phyloP scores from a whole-genome alignment of 768 basidiomycete species.

The Hortiboletus flavorubellus region DNA sequence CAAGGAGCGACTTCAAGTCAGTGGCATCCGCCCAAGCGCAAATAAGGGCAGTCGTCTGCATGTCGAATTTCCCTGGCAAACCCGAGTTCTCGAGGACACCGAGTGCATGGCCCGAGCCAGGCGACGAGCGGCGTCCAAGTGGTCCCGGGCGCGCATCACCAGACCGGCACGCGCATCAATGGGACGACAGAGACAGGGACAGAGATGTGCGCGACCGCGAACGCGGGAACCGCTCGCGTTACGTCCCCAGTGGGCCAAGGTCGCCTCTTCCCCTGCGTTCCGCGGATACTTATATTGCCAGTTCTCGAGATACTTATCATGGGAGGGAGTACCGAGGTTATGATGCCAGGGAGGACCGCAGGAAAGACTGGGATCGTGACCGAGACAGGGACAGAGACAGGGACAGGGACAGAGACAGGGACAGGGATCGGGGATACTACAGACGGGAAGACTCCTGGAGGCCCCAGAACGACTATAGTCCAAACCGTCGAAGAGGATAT shows the following conservation, averaged over 20 bases:
- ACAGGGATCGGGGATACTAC: conserved; percentile 18
- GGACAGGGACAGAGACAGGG: conserved; percentile 9
- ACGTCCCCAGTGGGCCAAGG: conserved; percentile 12
- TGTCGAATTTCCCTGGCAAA: conserved; percentile 32
- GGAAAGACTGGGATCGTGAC: conserved; percentile 26
- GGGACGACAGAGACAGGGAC: conserved; percentile 27
- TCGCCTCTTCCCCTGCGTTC: conserved; percentile 15
- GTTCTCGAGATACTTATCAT: conserved; percentile 19
- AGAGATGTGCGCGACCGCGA: conserved; percentile 22
- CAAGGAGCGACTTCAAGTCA: conserved; percentile 2
- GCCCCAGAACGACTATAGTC: conserved; percentile 15
- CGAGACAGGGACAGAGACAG: conserved; percentile 16
- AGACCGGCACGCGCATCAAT: conserved; percentile 20
- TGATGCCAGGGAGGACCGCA: conserved; percentile 23
- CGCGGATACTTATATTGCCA: conserved; percentile 13
- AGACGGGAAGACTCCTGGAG: conserved; percentile 19
- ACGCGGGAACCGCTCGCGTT: conserved; percentile 16
- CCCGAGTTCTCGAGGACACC: conserved; percentile 28
- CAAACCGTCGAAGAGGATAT: conserved; percentile 20
- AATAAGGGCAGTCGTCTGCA: background rate
- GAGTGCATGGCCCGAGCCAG: conserved; percentile 14
- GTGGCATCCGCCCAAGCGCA: background rate
- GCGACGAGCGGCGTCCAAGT: conserved; percentile 23
- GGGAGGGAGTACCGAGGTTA: conserved; percentile 19
- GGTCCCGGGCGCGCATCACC: conserved; percentile 21